A percentile compares a stretch with the other conserved stretches of the same genome.
These are phyloP conservation scores for Epichloe hybrida DNA, from an alignment of 2,329 filamentous ascomycete genomes.

Conservation along the genomic window DNA sequence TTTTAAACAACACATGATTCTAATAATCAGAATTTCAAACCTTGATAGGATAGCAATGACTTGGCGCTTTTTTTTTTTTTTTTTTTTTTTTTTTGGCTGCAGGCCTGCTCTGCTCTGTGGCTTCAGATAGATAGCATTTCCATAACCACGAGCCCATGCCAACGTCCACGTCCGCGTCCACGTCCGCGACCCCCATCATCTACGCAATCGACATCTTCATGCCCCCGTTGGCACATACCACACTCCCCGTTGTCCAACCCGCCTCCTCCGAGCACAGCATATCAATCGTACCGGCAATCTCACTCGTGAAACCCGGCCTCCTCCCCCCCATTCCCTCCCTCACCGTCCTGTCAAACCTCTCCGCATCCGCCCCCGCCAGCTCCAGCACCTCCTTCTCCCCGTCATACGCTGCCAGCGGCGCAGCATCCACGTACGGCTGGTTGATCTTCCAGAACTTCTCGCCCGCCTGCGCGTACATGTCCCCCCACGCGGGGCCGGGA, in stretches of 20 bases:
- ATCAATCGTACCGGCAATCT: conserved; percentile 56
- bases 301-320: conserved; percentile 25
- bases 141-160: too few relatives aligned
- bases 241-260: conserved; percentile 56
- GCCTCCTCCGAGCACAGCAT: conserved; percentile 56
- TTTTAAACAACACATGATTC: neutral
- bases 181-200: neutral
- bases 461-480: conserved; percentile 32
- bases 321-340: conserved; percentile 20
- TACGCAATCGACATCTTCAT: conserved; percentile 26
- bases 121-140: too few relatives aligned
- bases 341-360: conserved; percentile 20
- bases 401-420: conserved; percentile 21
- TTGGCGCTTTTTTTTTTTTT: too few relatives aligned
- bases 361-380: conserved; percentile 17
- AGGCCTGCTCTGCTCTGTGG: too few relatives aligned
- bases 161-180: too few relatives aligned
- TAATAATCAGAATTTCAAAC: neutral
- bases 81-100: too few relatives aligned
- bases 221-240: conserved; percentile 56
- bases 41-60: neutral
- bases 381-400: conserved; percentile 18
- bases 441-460: conserved; percentile 23
- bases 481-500: conserved; percentile 39
- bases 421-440: conserved; percentile 23